These are phyloP conservation scores for Aspergillus fischeri DNA, from an alignment of 2,329 filamentous ascomycete genomes.

Conservation along the genomic window DNA sequence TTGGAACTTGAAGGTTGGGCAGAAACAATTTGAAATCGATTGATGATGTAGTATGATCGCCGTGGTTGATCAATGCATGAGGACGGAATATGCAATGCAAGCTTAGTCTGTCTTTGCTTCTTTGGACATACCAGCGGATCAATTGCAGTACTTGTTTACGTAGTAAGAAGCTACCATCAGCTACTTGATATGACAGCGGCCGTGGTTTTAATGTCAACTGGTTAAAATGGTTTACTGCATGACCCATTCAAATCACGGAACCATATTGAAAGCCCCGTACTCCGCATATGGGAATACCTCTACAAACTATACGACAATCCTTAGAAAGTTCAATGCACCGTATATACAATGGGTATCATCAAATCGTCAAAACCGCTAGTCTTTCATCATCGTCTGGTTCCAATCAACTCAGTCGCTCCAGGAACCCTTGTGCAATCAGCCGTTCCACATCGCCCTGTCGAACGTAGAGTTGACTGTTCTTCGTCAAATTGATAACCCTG, in stretches of 20 bases:
- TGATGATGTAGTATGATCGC: background rate
- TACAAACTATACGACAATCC: background rate
- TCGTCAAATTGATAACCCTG: conserved; percentile 91
- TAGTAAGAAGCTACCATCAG: background rate
- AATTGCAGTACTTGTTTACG: background rate
- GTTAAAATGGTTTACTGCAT: background rate
- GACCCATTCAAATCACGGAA: background rate
- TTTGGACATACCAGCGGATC: too few relatives aligned
- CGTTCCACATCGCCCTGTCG: conserved; percentile 93
- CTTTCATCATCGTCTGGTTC: background rate
- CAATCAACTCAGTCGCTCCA: conserved; percentile 78
- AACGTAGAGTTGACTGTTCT: conserved; percentile 98
- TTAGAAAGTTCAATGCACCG: background rate
- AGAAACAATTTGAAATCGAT: background rate
- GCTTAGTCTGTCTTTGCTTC: background rate
- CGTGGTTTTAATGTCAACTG: background rate
- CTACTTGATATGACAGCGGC: background rate
- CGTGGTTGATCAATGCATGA: background rate
- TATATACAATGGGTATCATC: conserved; percentile 15
- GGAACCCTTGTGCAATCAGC: conserved; percentile 87
- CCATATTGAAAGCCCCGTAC: background rate
- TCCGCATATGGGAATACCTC: background rate
- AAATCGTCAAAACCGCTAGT: conserved; percentile 8
- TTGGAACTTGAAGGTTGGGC: background rate
- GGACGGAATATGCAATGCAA: background rate